Evolutionary conservation across 2,329 filamentous ascomycete species (phyloP).

Genomic region (Pestalotiopsis sp.): DNA sequence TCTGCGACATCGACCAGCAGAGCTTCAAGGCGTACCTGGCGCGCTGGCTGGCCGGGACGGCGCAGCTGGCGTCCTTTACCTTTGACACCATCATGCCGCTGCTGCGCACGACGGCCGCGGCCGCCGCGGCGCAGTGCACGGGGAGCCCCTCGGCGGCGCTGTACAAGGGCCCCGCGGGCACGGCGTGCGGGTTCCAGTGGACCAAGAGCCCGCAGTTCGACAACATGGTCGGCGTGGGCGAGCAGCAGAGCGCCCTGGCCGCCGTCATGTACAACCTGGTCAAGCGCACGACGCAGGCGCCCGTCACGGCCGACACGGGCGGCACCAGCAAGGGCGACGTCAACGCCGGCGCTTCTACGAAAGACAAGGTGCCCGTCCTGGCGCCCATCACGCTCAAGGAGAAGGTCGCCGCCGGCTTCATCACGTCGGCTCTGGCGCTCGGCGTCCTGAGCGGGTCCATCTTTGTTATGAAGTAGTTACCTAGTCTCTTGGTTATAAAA

Average conservation of each 20-base stretch:
- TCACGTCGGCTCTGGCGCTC: conserved; percentile 53
- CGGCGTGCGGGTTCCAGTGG: conserved; percentile 72
- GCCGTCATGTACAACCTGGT: conserved; percentile 65
- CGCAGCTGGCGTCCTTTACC: conserved; percentile 58
- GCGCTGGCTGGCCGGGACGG: conserved; percentile 64
- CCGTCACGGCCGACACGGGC: conserved; percentile 57
- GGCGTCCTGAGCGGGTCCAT: conserved; percentile 52
- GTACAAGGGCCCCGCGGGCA: conserved; percentile 57
- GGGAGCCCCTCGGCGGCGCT: conserved; percentile 42
- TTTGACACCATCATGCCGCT: conserved; percentile 51
- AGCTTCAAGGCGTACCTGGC: conserved; percentile 77
- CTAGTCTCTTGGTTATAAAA: neutral
- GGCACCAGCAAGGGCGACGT: conserved; percentile 60
- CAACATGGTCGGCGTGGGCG: conserved; percentile 63
- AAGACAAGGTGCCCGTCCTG: conserved; percentile 27
- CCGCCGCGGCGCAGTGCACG: conserved; percentile 55
- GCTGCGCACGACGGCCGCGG: conserved; percentile 52
- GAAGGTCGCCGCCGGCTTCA: conserved; percentile 57
- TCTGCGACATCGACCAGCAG: conserved; percentile 72
- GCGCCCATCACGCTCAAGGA: conserved; percentile 51
- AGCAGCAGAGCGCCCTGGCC: conserved; percentile 70
- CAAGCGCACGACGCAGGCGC: conserved; percentile 36
- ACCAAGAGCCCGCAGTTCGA: conserved; percentile 56
- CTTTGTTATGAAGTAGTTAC: conserved; percentile 45
- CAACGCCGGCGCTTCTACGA: conserved; percentile 42